Evolutionary conservation across 2,329 filamentous ascomycete genomes (phyloP).

Genomic region (Ramichloridium luteum): DNA sequence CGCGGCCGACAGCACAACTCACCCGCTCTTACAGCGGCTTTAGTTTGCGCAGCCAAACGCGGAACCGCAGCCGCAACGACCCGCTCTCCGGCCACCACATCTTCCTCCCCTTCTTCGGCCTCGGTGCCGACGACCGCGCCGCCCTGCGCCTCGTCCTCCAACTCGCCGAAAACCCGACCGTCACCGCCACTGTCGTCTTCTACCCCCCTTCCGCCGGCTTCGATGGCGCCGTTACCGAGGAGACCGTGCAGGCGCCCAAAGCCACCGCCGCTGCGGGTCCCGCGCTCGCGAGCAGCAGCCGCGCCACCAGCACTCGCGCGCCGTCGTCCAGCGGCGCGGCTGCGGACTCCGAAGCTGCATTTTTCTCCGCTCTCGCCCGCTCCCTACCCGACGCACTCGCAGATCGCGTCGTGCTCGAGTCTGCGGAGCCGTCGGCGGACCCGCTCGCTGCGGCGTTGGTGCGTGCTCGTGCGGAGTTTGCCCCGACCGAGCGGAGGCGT

Average conservation of each 20-base stretch:
- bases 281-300: slow-evolving; percentile 3
- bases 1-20: slow-evolving; percentile 26
- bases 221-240: slow-evolving; percentile 4
- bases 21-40: slow-evolving; percentile 41
- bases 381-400: slow-evolving; percentile 42
- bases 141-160: slow-evolving; percentile 75
- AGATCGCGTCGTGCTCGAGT: slow-evolving; percentile 47
- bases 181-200: slow-evolving; percentile 65
- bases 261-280: no score
- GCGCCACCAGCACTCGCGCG: slow-evolving; percentile 3
- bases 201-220: slow-evolving; percentile 27
- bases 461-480: slow-evolving; percentile 47
- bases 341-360: slow-evolving; percentile 33
- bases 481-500: slow-evolving; percentile 48
- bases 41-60: slow-evolving; percentile 44
- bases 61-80: slow-evolving; percentile 35
- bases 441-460: slow-evolving; percentile 38
- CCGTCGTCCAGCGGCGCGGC: not conserved
- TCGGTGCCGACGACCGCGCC: slow-evolving; percentile 62
- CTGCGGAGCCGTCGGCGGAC: slow-evolving; percentile 28
- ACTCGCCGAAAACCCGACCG: slow-evolving; percentile 62
- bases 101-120: slow-evolving; percentile 74
- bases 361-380: slow-evolving; percentile 46
- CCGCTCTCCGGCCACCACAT: slow-evolving; percentile 56
- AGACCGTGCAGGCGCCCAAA: slow-evolving; percentile 7